Evolutionary conservation across 106 monocot species (phyloP), one percentile per base, ranked within the genome.

Genomic region (Cymbidium sinense): DNA sequence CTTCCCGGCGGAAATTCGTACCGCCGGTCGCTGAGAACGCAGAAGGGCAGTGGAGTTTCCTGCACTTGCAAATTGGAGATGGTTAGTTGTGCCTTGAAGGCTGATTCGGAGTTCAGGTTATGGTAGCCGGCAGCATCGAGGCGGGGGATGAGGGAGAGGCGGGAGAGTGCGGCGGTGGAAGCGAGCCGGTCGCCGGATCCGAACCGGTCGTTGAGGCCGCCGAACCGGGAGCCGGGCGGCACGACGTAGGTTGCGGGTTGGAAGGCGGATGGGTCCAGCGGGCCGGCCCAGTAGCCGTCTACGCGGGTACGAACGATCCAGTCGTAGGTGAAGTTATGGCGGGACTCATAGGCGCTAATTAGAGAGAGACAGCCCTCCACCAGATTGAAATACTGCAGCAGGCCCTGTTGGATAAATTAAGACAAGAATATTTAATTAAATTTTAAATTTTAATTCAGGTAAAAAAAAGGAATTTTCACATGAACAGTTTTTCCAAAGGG

Each of bases 161-260:
- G 80, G 43, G 90, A 81, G 64, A 96, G 90, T 0, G 93, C 93
- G 2, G 77, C 65, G 12, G 0, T 6, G 10, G 95, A 87, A 20
- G 90, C 30, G 58, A 27, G 0, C 21, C 76, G 64, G 76, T 82
- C 87, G 70, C 95, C 95, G 75, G 85, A 23, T 28, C 95, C 95
- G 76, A 96, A 75, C 0, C 95, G 88, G 81, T 96, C 93, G 77
- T 96, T 96, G 67, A 90, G 86, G 27, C 95, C 95, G 31, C 87
- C 89, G 77, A 72, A 96, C 11, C 75, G 77, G 36, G 87, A 96
- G 15, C 95, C 93, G 11, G 52, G 21, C 4, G 95, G 95, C 77
- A 93, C 86, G 19, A 89, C 71, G 76, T 95, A 95, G 73, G 58
- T n/a, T 73, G 70, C 78, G 1, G 70, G 77, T 19, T 61, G 20